A percentile compares a stretch with the other conserved stretches of the same genome.
Evolutionary conservation across 345 rosid species (phyloP).

Genomic region (Raphanus raphanistrum): DNA sequence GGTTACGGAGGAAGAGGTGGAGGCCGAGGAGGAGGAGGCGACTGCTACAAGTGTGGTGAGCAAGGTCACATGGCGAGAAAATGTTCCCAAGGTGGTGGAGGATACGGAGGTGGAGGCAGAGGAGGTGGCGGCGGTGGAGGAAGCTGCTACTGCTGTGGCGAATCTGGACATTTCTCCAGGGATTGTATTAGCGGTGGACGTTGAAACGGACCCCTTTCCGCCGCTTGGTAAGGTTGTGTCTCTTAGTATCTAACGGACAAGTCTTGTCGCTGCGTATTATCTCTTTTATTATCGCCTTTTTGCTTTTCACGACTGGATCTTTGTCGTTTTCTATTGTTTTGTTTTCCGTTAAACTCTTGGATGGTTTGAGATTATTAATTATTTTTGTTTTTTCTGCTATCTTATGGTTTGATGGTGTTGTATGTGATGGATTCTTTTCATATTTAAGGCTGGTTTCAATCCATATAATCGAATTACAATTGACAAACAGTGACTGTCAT

Average conservation of each 20-base stretch:
- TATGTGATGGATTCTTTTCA: background rate
- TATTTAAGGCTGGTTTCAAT: background rate
- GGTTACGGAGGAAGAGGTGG: slow-evolving; percentile 16
- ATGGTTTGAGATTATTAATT: background rate
- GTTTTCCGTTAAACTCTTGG: background rate
- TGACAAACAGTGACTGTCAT: background rate
- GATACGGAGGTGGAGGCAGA: slow-evolving; percentile 6
- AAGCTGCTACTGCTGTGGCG: slow-evolving; percentile 36
- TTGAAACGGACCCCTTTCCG: background rate
- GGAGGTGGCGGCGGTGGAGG: slow-evolving; percentile 27
- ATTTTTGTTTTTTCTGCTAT: background rate
- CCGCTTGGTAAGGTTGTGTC: background rate
- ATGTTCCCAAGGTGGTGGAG: slow-evolving; percentile 31
- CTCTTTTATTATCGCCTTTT: background rate
- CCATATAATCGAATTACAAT: background rate
- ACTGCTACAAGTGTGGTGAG: slow-evolving; percentile 40
- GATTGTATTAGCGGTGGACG: slow-evolving; percentile 73
- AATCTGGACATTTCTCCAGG: slow-evolving; percentile 78
- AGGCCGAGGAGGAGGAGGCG: slow-evolving; percentile 32
- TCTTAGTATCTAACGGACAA: background rate
- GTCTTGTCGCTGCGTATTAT: slow-evolving; percentile 2
- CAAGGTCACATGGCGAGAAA: slow-evolving; percentile 37
- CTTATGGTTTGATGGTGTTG: slow-evolving; percentile 8
- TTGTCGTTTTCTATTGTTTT: background rate
- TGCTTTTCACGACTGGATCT: slow-evolving; percentile 4